Base-by-base conservation (phyloP, 768 basidiomycete species). In the Russula sp. region DNA sequence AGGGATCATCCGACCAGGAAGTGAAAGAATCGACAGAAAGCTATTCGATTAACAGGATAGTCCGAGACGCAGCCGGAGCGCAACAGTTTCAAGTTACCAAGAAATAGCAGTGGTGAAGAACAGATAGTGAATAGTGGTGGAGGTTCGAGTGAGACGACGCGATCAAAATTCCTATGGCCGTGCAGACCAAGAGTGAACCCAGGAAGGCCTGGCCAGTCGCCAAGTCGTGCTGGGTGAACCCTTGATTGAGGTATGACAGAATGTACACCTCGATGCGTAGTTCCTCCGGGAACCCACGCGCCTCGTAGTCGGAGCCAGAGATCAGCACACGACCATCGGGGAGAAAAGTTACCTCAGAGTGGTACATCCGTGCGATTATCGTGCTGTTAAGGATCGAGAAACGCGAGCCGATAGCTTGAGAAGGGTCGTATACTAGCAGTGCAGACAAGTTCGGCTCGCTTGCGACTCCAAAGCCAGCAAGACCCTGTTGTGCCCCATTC, bases 201-300 rank as follows among this genome's bases (percentile, higher is more conserved):
- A 36, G 85, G 79, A 66, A 81, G 74, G 56, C 81, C 57, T 0
- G 89, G 89, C 89, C 89, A 91, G 65, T 86, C 20, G 77, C 82
- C 71, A 83, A 87, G 48, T 72, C 76, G 0, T 88, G 93, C 60
- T 87, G 87, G 5, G 65, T 70, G 65, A 78, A 73, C 11, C 87
- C 87, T 64, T 81, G 73, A 65, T 75, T 83, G 63, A 92, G 80
- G 73, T 96, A 98, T 14, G 89, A 90, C 7, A 95, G 95, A 67
- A 89, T 81, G 75, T 96, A 96, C 32, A 86, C 84, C 71, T 88
- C 79, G 65, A 80, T 80, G 14, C 92, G 81, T 74, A 90, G 86
- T 69, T 95, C 90, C 65, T 93, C 85, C 0, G 84, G 83, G 67
- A 83, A 87, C 36, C 75, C 77, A 56, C 61, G 49, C 20, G 83